Percentiles rank a stretch among this genome's conserved stretches.
Evolutionary conservation across 192 early-diverging fungal species (phyloP).

Genomic region (Coemansia reversa): DNA sequence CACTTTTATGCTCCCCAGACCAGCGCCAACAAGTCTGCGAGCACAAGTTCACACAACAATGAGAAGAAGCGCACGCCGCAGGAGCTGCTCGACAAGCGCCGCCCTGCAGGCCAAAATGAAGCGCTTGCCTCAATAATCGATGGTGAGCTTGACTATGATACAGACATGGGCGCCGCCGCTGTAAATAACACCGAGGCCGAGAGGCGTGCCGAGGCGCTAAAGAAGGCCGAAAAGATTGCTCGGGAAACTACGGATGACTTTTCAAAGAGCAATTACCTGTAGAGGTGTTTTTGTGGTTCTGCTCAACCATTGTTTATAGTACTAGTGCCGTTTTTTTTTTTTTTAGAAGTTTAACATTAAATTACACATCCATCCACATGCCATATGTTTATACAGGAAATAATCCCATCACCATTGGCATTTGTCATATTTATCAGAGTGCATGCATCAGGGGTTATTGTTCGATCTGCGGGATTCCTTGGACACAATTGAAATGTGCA

Average conservation of each 20-base stretch:
- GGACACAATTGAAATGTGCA: neutral
- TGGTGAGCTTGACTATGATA: slow-evolving; percentile 52
- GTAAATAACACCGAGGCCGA: slow-evolving; percentile 47
- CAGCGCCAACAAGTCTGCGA: slow-evolving; percentile 7
- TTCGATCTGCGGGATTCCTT: neutral
- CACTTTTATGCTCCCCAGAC: slow-evolving; percentile 23
- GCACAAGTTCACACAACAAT: neutral
- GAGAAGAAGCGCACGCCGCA: slow-evolving; percentile 14
- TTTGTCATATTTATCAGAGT: no score
- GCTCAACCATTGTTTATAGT: neutral
- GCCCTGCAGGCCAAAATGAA: slow-evolving; percentile 33
- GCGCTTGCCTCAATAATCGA: slow-evolving; percentile 46
- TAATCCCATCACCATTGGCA: neutral
- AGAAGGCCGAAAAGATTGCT: slow-evolving; percentile 33
- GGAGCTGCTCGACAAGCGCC: slow-evolving; percentile 41
- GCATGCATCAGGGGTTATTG: no score
- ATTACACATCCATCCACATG: neutral
- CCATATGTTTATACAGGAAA: neutral
- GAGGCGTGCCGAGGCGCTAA: slow-evolving; percentile 19
- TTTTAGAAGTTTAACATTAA: neutral
- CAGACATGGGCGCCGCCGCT: slow-evolving; percentile 42
- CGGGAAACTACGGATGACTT: slow-evolving; percentile 20
- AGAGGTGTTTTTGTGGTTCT: neutral
- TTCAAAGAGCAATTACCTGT: slow-evolving; percentile 21
- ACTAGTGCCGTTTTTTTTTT: neutral